Base-by-base conservation (phyloP, 2,329 filamentous ascomycete species). In the Bipolaris oryzae region DNA sequence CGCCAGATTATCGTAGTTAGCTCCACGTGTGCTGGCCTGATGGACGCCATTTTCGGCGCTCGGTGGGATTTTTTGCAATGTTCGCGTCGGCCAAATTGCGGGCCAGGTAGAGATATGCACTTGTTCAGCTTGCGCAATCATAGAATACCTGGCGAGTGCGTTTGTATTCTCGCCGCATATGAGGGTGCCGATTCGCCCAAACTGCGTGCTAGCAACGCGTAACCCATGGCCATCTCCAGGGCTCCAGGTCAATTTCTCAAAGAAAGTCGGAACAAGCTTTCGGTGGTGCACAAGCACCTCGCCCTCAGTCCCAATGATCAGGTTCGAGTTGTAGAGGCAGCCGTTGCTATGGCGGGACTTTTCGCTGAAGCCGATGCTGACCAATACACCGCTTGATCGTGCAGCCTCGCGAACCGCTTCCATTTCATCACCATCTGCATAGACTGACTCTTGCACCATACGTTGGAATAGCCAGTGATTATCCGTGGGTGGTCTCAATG, bases 101-200 rank as follows among this genome's bases (percentile, higher is more conserved):
- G 84, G 84, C 83, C 83, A 85, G 0, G 79, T 80, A 0, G 80
- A 82, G 18, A 85, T 80, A 64, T 86, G 83, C 11, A 86, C 66
- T 56, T 85, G 80, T 62, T 86, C 82, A 1, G 80, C 81, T 58
- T 85, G 82, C 0, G 82, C 79, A 74, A 85, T 84, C 1, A 85
- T 65, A 0, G 77, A 61, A 39, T 82, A 85, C 13, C 81, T 68
- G 1, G 83, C 83, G 0, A 86, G 66, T 0, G 83, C 83, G 57
- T 86, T 86, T 0, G 82, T 85, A 46, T 86, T 85, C 67, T 86
- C 84, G 1, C 83, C 83, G 59, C 83, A 85, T 15, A 86, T 84
- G 50, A 85, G 64, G 3, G 69, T 74, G 0, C 82, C 82, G 9
- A 85, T 76, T 50, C 76, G 80, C 1, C 81, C 82, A 44, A 76